phyloP scores from a whole-genome alignment of 140 eudicot species.

The Anethum foeniculum region DNA sequence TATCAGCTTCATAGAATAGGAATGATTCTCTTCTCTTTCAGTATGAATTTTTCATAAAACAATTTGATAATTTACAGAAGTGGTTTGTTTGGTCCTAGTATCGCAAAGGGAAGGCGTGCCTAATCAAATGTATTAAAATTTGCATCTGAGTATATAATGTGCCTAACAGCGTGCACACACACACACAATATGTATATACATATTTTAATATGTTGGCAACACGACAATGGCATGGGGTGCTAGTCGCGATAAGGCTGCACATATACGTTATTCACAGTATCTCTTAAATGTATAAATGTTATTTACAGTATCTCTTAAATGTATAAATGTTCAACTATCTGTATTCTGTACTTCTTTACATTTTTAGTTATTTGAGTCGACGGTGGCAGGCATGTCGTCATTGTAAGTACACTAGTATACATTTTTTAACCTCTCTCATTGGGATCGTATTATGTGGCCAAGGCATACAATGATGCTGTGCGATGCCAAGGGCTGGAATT shows the following conservation, averaged over 20 bases:
- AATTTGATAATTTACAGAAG: not conserved
- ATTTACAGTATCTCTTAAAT: too few species aligned
- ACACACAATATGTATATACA: not conserved
- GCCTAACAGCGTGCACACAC: not conserved
- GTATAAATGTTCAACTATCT: not conserved
- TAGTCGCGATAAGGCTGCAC: not conserved
- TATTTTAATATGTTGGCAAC: not conserved
- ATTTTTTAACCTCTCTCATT: not conserved
- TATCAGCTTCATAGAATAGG: not conserved
- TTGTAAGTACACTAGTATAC: not conserved
- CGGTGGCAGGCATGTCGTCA: not conserved
- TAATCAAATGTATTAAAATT: not conserved
- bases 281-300: not conserved
- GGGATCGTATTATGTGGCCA: not conserved
- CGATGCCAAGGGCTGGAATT: not conserved
- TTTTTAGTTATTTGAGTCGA: not conserved
- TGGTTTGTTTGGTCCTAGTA: not conserved
- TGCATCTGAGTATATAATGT: not conserved
- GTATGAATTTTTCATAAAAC: not conserved
- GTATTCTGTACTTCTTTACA: too few species aligned
- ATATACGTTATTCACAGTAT: too few species aligned
- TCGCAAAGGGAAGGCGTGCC: not conserved
- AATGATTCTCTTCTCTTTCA: not conserved
- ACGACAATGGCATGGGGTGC: not conserved
- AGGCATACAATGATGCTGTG: not conserved